Evolutionary conservation across 768 basidiomycete genomes (phyloP), one percentile per base, ranked within the genome.

Genomic region (Xanthoconium purpureum): DNA sequence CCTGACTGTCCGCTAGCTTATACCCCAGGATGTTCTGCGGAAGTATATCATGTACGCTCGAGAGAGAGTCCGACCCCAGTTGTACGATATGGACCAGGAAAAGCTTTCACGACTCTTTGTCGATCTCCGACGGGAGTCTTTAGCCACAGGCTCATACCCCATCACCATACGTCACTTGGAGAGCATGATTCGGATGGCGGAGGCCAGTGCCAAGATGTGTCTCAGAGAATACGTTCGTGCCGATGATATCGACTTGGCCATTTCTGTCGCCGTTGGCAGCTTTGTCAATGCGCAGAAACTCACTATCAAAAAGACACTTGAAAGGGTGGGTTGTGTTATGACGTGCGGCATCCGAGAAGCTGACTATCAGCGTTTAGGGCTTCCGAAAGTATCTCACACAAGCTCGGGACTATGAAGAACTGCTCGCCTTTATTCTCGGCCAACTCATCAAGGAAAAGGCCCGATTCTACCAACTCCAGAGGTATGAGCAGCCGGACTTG

Each of bases 1-100:
- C 9, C 58, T 73, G 28, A 70, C 38, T 11, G 20, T 37, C 29
- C 20, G 2, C 36, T 55, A 99, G 96, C 83, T 98, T 63, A 98
- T 99, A 63, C 91, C 96, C 0, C 97, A 99, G 79, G 95, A 98
- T 60, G 74, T 96, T 36, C 83, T 99, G 28, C 86, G 91, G 50
- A 99, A 98, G 71, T 99, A 98, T 73, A 98, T 98, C 76, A 96
- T 98, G 91, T 98, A 98, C 66, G 94, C 95, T 0, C 85, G 93
- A 57, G 97, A 98, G 66, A 90, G 87, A 69, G 85, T 98, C 59
- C 80, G 82, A 62, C 97, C 97, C 2, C 96, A 98, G 73, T 78
- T 99, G 50, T 91, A 91, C 66, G 91, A 98, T 64, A 79, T 98
- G 63, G 97, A 99, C 71, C 91, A 94, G 67, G 94, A 98, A 68